Conservation (phyloP, 805 yeast genomes). For the Clavispora asparagi region DNA sequence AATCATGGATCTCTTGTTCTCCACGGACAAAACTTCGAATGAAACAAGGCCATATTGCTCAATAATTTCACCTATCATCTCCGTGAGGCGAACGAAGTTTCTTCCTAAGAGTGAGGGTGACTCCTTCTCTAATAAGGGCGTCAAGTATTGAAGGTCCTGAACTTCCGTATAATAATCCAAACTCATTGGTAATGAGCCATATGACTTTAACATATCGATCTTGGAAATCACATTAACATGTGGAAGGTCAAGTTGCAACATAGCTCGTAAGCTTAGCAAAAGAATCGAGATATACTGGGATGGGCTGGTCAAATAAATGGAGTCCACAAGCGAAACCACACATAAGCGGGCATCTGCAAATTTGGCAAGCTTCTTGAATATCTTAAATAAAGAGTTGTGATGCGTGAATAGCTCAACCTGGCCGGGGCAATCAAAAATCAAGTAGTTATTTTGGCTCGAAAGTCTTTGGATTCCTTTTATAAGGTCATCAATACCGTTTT, state of each 20-base stretch:
- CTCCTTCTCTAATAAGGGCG: constrained; percentile 68
- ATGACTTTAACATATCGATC: constrained; percentile 72
- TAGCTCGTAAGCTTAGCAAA: constrained; percentile 76
- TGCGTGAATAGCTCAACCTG: constrained; percentile 94
- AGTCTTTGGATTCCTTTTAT: constrained; percentile 52
- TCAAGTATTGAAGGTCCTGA: constrained; percentile 68
- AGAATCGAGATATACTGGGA: constrained; percentile 83
- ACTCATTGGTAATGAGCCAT: constrained; percentile 77
- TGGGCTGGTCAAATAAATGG: constrained; percentile 76
- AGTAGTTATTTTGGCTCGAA: constrained; percentile 50
- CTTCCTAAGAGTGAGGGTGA: constrained; percentile 59
- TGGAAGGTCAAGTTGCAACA: constrained; percentile 90
- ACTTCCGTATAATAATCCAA: constrained; percentile 89
- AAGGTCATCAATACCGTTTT: constrained; percentile 43
- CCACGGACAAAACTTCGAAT: constrained; percentile 85
- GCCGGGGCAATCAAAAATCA: constrained; percentile 90
- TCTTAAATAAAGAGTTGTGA: constrained; percentile 64
- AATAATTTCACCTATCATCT: constrained; percentile 74
- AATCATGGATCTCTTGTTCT: constrained; percentile 90
- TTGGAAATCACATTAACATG: constrained; percentile 91
- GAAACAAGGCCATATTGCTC: constrained; percentile 84
- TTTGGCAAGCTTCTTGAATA: constrained; percentile 57
- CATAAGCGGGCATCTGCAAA: constrained; percentile 64
- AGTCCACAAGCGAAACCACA: constrained; percentile 83
- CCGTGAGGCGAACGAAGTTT: constrained; percentile 63